A percentile compares a stretch with the other conserved stretches of the same genome.
Conservation (phyloP, 73 alveolate genomes). For the Paramecium tetraurelia region DNA sequence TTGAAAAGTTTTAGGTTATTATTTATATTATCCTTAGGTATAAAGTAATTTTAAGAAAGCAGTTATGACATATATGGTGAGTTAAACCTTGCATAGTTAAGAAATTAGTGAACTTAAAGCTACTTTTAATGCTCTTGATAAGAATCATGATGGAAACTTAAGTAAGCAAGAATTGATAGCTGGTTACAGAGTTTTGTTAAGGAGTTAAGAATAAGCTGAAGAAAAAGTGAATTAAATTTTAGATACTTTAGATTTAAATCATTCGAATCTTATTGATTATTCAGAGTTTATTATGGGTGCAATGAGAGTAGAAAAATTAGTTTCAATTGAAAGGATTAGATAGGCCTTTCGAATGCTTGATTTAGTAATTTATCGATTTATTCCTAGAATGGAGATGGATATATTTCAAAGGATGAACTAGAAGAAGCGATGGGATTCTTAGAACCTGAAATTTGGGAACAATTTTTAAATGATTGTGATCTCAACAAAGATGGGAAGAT, state of each 20-base stretch:
- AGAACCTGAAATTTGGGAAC: constrained; percentile 54
- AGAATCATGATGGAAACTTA: constrained; percentile 67
- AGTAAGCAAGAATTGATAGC: constrained; percentile 63
- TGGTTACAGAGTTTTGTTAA: constrained; percentile 42
- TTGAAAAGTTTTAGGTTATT: not conserved
- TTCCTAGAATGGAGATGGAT: constrained; percentile 57
- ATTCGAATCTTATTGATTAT: constrained; percentile 63
- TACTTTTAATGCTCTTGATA: constrained; percentile 51
- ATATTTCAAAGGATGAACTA: constrained; percentile 51
- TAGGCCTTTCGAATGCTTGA: constrained; percentile 62
- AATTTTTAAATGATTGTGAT: constrained; percentile 52
- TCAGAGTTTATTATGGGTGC: constrained; percentile 67
- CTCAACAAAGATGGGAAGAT: constrained; percentile 59
- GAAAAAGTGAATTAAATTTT: constrained; percentile 52
- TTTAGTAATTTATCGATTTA: not conserved
- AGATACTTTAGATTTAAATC: constrained; percentile 59
- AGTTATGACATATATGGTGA: constrained; percentile 24
- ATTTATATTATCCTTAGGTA: not conserved
- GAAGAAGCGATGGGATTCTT: constrained; percentile 56
- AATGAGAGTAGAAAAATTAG: constrained; percentile 43
- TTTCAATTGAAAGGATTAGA: constrained; percentile 47
- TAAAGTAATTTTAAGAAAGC: constrained; percentile 49
- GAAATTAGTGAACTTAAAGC: constrained; percentile 9
- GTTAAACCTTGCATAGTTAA: not conserved
- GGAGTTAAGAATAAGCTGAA: constrained; percentile 6